Percentiles rank a stretch among this genome's conserved stretches.
phyloP scores from a whole-genome alignment of 768 basidiomycete genomes.

The Lactarius vividus region DNA sequence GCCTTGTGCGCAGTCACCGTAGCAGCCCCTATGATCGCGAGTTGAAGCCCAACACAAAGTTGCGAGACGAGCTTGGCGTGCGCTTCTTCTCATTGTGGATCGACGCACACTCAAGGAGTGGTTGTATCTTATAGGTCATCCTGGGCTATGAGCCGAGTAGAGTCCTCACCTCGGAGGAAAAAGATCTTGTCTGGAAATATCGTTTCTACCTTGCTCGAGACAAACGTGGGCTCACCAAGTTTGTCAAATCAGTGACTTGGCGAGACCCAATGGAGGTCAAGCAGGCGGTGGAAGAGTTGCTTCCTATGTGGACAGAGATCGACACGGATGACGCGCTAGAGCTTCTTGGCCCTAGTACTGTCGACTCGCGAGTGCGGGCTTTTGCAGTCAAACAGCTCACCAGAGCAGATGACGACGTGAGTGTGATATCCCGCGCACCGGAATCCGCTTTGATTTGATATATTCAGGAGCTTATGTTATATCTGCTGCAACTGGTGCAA shows the following conservation, averaged over 20 bases:
- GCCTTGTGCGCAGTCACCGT: conserved; percentile 90
- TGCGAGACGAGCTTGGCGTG: conserved; percentile 89
- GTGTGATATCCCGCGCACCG: conserved; percentile 29
- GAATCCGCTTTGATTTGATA: background rate
- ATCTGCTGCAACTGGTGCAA: conserved; percentile 94
- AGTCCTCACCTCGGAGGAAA: conserved; percentile 83
- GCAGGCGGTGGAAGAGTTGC: conserved; percentile 92
- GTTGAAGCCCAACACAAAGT: conserved; percentile 94
- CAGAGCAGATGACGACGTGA: conserved; percentile 91
- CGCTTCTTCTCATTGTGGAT: conserved; percentile 32
- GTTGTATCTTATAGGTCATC: conserved; percentile 57
- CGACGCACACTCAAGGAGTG: background rate
- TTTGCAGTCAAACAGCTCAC: conserved; percentile 92
- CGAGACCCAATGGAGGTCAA: conserved; percentile 94
- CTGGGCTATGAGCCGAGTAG: conserved; percentile 90
- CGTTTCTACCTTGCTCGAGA: conserved; percentile 94
- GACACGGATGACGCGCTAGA: conserved; percentile 97
- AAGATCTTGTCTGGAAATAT: conserved; percentile 98
- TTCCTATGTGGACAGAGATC: conserved; percentile 96
- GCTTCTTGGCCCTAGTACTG: conserved; percentile 83
- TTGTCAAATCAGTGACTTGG: conserved; percentile 97
- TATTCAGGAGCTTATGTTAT: conserved; percentile 81
- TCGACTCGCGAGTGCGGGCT: conserved; percentile 88
- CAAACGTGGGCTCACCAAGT: conserved; percentile 94
- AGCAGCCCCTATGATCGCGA: conserved; percentile 94